phyloP scores from a whole-genome alignment of 805 yeast genomes.

The Suhomyces prunicola region DNA sequence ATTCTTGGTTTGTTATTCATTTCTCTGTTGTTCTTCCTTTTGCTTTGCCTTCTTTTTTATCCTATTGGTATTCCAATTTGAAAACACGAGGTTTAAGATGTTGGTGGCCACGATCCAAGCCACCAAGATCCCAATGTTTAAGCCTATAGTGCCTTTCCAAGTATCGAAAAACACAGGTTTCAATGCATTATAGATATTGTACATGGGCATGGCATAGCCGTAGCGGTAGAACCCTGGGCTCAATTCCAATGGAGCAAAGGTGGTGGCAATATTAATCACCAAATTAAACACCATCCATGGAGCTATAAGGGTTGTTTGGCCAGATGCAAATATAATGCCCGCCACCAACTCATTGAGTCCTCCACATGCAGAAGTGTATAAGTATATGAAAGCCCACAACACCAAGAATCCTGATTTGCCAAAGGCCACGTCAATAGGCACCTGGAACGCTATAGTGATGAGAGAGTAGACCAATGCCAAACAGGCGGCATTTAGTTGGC shows the following conservation, averaged over 20 bases:
- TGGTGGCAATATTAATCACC: slow-evolving; percentile 28
- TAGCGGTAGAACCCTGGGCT: slow-evolving; percentile 29
- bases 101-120: slow-evolving; percentile 27
- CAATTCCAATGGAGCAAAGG: slow-evolving; percentile 33
- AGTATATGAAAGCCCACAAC: slow-evolving; percentile 29
- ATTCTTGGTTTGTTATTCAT: not conserved
- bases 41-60: not conserved
- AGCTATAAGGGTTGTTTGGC: slow-evolving; percentile 17
- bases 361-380: slow-evolving; percentile 27
- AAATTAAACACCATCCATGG: slow-evolving; percentile 31
- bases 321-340: slow-evolving; percentile 17
- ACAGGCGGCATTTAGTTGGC: slow-evolving; percentile 29
- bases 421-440: slow-evolving; percentile 22
- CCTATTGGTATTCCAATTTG: not conserved
- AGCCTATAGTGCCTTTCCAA: slow-evolving; percentile 31
- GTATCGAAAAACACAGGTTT: slow-evolving; percentile 34
- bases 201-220: slow-evolving; percentile 39
- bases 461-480: slow-evolving; percentile 29
- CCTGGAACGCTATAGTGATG: slow-evolving; percentile 30
- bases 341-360: slow-evolving; percentile 27
- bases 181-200: slow-evolving; percentile 27
- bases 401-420: slow-evolving; percentile 33
- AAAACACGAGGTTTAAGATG: slow-evolving; percentile 5
- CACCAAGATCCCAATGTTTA: slow-evolving; percentile 26
- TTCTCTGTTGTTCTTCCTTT: not conserved